Base-by-base conservation (phyloP, 805 yeast species). In the Schizosaccharomyces japonicus region DNA sequence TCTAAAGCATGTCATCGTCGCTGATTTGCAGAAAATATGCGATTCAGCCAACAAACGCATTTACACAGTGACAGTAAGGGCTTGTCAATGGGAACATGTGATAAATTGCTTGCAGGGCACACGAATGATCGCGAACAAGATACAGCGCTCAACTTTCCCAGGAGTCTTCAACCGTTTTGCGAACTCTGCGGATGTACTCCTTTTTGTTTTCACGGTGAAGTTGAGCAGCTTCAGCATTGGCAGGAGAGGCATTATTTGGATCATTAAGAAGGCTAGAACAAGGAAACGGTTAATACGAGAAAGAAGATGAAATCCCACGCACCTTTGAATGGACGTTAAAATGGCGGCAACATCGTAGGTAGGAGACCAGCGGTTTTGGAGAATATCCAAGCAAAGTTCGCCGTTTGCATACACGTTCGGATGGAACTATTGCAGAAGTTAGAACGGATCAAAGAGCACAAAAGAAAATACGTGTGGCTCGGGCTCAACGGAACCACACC, bases 361-460 rank as follows among this genome's bases (percentile, higher is more conserved):
- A 10, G 98, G 98, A 25, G 94, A 80, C 98, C 98, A 90, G 60
- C 96, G 71, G 65, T 87, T 90, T 60, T 90, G 98, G 54, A 90
- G 67, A 54, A 90, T 90, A 64, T 90, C 98, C 52, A 90, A 70
- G 65, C 98, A 90, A 52, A 90, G 73, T 58, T 90, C 96, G 25
- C 98, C 98, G 44, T 78, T 72, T 7, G 93, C 94, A 58, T 90
- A 90, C 2, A 90, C 96, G 59, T 90, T 90, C 2, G 98, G 98
- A 60, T 90, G 98, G 62, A 90, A 90, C 46, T 42, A 42, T 1
- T 15, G n/a, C n/a, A 6, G 10, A 6, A 10, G 27, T n/a, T n/a
- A 23, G 25, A 27, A 13, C 13, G 13, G 13, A 29, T 13, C 7
- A 29, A 29, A 29, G 13, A 29, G 13, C 7, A 7, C 32, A 29